Evolutionary conservation across 768 basidiomycete species (phyloP).

Genomic region (Mycena indigotica): DNA sequence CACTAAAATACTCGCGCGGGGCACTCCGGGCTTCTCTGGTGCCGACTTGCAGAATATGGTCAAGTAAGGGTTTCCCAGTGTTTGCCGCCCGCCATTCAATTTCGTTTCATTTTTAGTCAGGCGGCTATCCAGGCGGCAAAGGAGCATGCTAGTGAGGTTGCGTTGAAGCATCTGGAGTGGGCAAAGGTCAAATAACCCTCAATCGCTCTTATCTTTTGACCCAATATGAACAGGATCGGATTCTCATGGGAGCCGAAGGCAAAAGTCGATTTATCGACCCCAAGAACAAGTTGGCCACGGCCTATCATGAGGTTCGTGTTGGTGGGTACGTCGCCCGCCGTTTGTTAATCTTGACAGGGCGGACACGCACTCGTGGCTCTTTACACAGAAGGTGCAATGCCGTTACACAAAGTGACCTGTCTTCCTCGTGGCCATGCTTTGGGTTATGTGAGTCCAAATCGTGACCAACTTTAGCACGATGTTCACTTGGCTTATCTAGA

Average conservation of each 20-base stretch:
- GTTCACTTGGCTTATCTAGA: conserved; percentile 46
- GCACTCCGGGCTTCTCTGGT: conserved; percentile 94
- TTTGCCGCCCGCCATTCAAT: conserved; percentile 12
- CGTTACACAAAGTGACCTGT: conserved; percentile 96
- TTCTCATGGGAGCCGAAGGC: conserved; percentile 95
- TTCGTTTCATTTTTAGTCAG: conserved; percentile 45
- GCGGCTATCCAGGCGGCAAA: conserved; percentile 95
- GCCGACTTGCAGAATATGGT: conserved; percentile 97
- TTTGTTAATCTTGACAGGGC: conserved; percentile 50
- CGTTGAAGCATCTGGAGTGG: conserved; percentile 92
- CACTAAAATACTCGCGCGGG: conserved; percentile 84
- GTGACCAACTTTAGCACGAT: conserved; percentile 7
- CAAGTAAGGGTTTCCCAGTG: conserved; percentile 53
- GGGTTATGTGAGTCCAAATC: conserved; percentile 67
- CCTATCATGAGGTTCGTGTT: conserved; percentile 87
- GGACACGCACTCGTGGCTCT: conserved; percentile 94
- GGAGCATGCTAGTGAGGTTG: conserved; percentile 73
- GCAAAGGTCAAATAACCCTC: conserved; percentile 66
- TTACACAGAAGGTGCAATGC: conserved; percentile 94
- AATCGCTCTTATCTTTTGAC: conserved; percentile 4
- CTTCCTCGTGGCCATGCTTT: conserved; percentile 94
- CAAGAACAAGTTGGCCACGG: conserved; percentile 85
- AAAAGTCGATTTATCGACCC: conserved; percentile 87
- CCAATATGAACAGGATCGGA: conserved; percentile 73
- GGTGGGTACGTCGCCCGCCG: not conserved